phyloP scores from a whole-genome alignment of 768 basidiomycete genomes.

The Pleurotus sapidus region DNA sequence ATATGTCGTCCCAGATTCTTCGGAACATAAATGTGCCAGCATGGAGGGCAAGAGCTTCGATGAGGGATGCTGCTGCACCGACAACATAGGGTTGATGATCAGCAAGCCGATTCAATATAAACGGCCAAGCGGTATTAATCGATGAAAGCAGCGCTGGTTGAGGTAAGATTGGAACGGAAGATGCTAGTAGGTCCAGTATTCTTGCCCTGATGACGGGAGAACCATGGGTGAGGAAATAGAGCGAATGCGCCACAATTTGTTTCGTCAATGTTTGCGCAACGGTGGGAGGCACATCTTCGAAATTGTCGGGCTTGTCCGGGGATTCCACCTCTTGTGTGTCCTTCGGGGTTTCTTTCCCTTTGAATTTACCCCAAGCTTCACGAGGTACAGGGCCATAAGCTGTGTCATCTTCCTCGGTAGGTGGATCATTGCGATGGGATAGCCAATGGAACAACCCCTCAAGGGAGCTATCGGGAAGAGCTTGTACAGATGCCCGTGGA shows the following conservation, averaged over 20 bases:
- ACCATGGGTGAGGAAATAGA: constrained; percentile 88
- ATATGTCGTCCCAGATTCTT: constrained; percentile 88
- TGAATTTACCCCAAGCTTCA: constrained; percentile 48
- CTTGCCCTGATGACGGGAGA: constrained; percentile 84
- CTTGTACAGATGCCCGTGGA: constrained; percentile 19
- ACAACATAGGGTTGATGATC: constrained; percentile 80
- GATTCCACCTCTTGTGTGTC: constrained; percentile 21
- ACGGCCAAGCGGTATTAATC: constrained; percentile 92
- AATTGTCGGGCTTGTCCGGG: constrained; percentile 40
- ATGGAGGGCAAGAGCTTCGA: constrained; percentile 68
- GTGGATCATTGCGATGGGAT: constrained; percentile 36
- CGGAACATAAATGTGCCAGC: constrained; percentile 85
- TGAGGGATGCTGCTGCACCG: constrained; percentile 65
- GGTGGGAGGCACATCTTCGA: constrained; percentile 42
- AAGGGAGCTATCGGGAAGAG: constrained; percentile 32
- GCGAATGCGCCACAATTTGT: constrained; percentile 82
- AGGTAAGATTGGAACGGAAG: constrained; percentile 69
- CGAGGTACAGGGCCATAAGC: constrained; percentile 62
- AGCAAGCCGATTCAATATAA: constrained; percentile 77
- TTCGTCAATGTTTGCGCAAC: constrained; percentile 74
- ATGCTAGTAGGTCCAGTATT: constrained; percentile 72
- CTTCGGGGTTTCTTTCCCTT: constrained; percentile 21
- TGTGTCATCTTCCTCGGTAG: constrained; percentile 34
- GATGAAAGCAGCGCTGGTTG: constrained; percentile 79
- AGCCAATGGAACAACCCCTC: constrained; percentile 68